These are phyloP conservation scores for Talaromyces atroroseus DNA, from an alignment of 2,329 filamentous ascomycete genomes.

Conservation along the genomic window DNA sequence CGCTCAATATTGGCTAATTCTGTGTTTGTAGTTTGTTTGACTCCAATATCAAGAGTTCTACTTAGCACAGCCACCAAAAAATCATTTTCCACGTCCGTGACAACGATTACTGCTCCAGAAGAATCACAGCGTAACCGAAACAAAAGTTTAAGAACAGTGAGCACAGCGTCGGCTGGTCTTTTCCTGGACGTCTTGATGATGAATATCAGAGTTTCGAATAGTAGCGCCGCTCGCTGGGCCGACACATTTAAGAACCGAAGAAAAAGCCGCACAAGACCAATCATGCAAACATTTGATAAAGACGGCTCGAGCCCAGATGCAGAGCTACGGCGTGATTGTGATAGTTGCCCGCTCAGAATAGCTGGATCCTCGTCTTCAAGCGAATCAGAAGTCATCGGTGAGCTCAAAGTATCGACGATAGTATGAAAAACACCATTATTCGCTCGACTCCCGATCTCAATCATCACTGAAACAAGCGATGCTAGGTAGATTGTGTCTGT, in stretches of 20 bases:
- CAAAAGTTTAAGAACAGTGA: constrained; percentile 70
- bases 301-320: constrained; percentile 28
- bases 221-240: constrained; percentile 56
- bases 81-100: constrained; percentile 64
- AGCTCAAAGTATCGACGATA: constrained; percentile 29
- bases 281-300: constrained; percentile 60
- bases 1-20: constrained; percentile 38
- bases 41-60: constrained; percentile 53
- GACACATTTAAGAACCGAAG: constrained; percentile 65
- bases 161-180: constrained; percentile 62
- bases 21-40: constrained; percentile 35
- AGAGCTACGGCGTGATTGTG: constrained; percentile 26
- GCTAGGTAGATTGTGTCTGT: constrained; percentile 35
- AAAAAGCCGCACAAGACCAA: constrained; percentile 70
- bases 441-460: constrained; percentile 27
- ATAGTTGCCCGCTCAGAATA: constrained; percentile 16
- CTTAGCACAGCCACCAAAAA: constrained; percentile 67
- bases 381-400: constrained; percentile 32
- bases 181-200: constrained; percentile 56
- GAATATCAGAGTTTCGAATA: constrained; percentile 59
- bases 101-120: constrained; percentile 68
- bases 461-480: constrained; percentile 35
- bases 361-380: constrained; percentile 25
- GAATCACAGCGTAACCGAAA: constrained; percentile 81
- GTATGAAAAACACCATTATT: constrained; percentile 29